Conservation (phyloP, 2,329 filamentous ascomycete species). For the Lasiodiplodia hormozganensis region DNA sequence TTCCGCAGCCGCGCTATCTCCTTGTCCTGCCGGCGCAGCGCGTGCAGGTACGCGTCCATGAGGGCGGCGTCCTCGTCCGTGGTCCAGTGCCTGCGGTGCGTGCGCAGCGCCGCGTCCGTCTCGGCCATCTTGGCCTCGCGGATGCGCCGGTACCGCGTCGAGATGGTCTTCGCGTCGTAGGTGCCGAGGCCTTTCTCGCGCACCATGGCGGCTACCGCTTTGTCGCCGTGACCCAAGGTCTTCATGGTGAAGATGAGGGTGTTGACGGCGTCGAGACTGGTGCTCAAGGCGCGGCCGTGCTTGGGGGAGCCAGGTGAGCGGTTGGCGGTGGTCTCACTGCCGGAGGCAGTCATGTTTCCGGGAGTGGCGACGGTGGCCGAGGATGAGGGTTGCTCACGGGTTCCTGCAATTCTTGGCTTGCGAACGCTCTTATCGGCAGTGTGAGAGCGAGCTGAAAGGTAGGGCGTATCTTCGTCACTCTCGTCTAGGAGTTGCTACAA, state of each 20-base stretch:
- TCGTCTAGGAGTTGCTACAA: neutral
- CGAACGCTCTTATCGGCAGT: neutral
- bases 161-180: slow-evolving; percentile 57
- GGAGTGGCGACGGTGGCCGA: neutral
- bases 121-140: slow-evolving; percentile 50
- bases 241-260: slow-evolving; percentile 54
- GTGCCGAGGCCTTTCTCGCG: slow-evolving; percentile 49
- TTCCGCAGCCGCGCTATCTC: neutral
- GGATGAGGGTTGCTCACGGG: neutral
- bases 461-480: neutral
- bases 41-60: slow-evolving; percentile 49
- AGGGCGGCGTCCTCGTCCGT: slow-evolving; percentile 57
- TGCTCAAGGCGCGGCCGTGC: slow-evolving; percentile 18
- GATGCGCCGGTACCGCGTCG: slow-evolving; percentile 56
- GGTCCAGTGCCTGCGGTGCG: slow-evolving; percentile 58
- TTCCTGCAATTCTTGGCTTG: neutral
- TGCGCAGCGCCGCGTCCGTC: slow-evolving; percentile 54
- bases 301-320: neutral
- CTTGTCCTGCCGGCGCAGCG: slow-evolving; percentile 45
- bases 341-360: neutral
- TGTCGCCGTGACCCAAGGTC: slow-evolving; percentile 51
- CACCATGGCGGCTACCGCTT: slow-evolving; percentile 52
- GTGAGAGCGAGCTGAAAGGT: neutral
- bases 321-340: neutral
- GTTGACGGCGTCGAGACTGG: slow-evolving; percentile 54